A percentile compares a stretch with the other conserved stretches of the same genome.
Conservation (phyloP, 2,329 filamentous ascomycete genomes). For the Trichoderma oligosporum region DNA sequence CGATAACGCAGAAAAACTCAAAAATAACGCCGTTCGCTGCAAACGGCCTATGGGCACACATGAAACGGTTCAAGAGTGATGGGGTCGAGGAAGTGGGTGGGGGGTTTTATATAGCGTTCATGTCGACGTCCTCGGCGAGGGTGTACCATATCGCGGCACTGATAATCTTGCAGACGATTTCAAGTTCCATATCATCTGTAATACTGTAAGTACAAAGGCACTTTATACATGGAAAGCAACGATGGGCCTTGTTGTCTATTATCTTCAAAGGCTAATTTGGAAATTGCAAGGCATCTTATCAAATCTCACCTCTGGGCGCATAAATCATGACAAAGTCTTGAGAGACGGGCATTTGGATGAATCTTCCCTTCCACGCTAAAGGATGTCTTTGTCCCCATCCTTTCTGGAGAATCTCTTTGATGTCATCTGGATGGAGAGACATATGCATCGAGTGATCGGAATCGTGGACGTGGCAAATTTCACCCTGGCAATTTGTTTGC, state of each 20-base stretch:
- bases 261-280: neutral
- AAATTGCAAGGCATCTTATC: neutral
- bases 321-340: constrained; percentile 78
- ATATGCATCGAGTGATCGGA: constrained; percentile 75
- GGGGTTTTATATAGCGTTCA: constrained; percentile 23
- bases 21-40: neutral
- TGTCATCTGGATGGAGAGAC: constrained; percentile 75
- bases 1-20: neutral
- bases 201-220: neutral
- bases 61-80: neutral
- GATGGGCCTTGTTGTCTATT: no score
- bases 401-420: constrained; percentile 64
- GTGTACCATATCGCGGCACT: constrained; percentile 70
- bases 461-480: constrained; percentile 76
- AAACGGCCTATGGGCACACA: neutral
- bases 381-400: constrained; percentile 76
- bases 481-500: constrained; percentile 71
- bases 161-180: constrained; percentile 64
- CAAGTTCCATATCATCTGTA: constrained; percentile 61
- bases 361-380: constrained; percentile 63
- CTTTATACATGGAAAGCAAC: no score
- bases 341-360: constrained; percentile 62
- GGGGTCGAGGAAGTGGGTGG: neutral
- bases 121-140: constrained; percentile 43
- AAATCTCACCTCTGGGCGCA: constrained; percentile 58